phyloP scores from a whole-genome alignment of 768 basidiomycete genomes.

The Galerina marginata region DNA sequence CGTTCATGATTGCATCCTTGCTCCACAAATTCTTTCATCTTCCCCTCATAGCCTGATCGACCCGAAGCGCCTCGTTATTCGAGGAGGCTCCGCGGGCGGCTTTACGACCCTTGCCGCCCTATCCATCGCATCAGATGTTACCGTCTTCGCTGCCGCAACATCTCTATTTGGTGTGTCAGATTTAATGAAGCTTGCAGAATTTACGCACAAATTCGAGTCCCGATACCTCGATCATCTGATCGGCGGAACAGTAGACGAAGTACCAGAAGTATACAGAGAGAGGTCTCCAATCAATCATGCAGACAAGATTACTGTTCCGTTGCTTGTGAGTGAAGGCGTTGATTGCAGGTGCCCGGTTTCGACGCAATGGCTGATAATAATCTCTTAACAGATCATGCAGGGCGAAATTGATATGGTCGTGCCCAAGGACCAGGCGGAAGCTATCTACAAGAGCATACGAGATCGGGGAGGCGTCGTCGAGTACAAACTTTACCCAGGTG shows the following conservation, averaged over 20 bases:
- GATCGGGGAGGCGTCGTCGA: conserved; percentile 57
- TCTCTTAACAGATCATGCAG: conserved; percentile 62
- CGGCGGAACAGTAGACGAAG: conserved; percentile 59
- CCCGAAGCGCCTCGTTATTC: conserved; percentile 64
- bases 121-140: conserved; percentile 43
- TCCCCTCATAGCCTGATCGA: conserved; percentile 63
- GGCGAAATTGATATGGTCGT: conserved; percentile 68
- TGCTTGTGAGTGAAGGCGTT: conserved; percentile 53
- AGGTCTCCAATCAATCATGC: conserved; percentile 70
- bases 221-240: conserved; percentile 63
- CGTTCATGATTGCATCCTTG: conserved; percentile 66
- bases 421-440: conserved; percentile 66
- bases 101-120: conserved; percentile 64
- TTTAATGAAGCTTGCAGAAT: conserved; percentile 55
- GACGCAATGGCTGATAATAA: background rate
- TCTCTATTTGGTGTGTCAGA: conserved; percentile 76
- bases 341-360: background rate
- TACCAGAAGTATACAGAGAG: conserved; percentile 62
- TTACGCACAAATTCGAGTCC: conserved; percentile 78
- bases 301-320: conserved; percentile 62
- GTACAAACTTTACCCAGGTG: conserved; percentile 65
- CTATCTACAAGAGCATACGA: conserved; percentile 59
- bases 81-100: conserved; percentile 78
- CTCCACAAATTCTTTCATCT: conserved; percentile 53
- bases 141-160: conserved; percentile 65